phyloP scores from a whole-genome alignment of 495 filamentous ascomycete genomes.

The Aspergillus campestris region DNA sequence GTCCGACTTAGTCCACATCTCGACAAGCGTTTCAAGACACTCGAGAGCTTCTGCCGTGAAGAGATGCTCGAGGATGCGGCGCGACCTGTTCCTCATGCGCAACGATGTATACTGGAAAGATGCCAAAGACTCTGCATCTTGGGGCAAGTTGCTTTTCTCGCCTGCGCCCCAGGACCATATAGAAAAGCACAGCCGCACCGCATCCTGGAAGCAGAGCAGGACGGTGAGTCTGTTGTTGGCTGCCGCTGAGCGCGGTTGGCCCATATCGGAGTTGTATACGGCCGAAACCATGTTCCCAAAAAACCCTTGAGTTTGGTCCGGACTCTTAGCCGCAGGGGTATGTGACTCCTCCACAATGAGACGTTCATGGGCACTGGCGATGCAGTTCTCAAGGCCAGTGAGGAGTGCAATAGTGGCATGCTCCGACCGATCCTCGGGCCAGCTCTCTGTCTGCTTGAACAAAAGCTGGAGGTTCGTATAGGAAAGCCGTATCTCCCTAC shows the following conservation, averaged over 20 bases:
- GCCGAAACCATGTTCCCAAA: conserved; percentile 97
- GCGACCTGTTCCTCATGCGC: conserved; percentile 79
- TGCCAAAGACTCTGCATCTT: conserved; percentile 63
- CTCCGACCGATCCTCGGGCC: conserved; percentile 37
- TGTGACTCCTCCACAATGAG: conserved; percentile 69
- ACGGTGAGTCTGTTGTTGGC: conserved; percentile 95
- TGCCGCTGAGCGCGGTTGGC: conserved; percentile 62
- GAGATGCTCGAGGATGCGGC: conserved; percentile 82
- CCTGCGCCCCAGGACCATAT: conserved; percentile 92
- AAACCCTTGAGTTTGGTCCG: conserved; percentile 82
- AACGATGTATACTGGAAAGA: conserved; percentile 86
- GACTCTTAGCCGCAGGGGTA: conserved; percentile 57
- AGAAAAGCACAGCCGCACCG: conserved; percentile 78
- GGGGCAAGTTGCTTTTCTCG: conserved; percentile 41
- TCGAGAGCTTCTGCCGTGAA: conserved; percentile 93
- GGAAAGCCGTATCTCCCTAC: conserved; percentile 58
- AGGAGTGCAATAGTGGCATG: conserved; percentile 60
- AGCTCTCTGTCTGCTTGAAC: conserved; percentile 35
- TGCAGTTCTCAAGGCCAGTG: conserved; percentile 81
- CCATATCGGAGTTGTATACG: conserved; percentile 73
- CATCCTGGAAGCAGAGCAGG: conserved; percentile 92
- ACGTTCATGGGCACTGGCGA: conserved; percentile 81
- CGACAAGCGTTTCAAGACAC: conserved; percentile 82
- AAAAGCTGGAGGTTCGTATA: conserved; percentile 54
- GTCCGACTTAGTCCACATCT: conserved; percentile 59